Percentiles rank a stretch among this genome's conserved stretches.
Conservation (phyloP, 805 yeast genomes). For the Phaffomyces opuntiae region DNA sequence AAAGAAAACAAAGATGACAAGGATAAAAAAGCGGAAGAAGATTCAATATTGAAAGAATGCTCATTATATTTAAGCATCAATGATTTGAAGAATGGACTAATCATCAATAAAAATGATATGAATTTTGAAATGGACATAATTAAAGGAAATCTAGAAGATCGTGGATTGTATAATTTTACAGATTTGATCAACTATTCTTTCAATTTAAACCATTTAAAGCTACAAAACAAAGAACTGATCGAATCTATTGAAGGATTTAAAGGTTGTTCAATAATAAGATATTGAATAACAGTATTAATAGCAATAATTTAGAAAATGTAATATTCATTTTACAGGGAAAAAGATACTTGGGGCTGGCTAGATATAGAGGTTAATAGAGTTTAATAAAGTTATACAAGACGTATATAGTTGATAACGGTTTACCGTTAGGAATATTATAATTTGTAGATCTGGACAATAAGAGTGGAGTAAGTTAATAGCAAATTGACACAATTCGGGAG, state of each 20-base stretch:
- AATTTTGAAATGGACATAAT: background rate
- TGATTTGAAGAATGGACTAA: background rate
- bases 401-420: too few relatives aligned
- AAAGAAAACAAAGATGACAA: too few relatives aligned
- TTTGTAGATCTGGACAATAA: too few relatives aligned
- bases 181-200: conserved; percentile 6
- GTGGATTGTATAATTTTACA: conserved; percentile 9
- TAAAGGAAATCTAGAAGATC: conserved; percentile 6
- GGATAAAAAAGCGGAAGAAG: background rate
- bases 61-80: background rate
- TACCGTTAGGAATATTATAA: too few relatives aligned
- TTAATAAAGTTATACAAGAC: too few relatives aligned
- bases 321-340: too few relatives aligned
- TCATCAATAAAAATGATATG: background rate
- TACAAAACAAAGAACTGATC: conserved; percentile 1
- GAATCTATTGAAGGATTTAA: conserved; percentile 4
- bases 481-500: too few relatives aligned
- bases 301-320: too few relatives aligned
- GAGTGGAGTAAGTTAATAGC: too few relatives aligned
- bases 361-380: background rate
- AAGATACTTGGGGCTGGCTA: background rate
- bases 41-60: conserved; percentile 6
- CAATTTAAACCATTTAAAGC: conserved; percentile 1
- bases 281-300: background rate
- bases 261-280: conserved; percentile 8